Conservation (phyloP, 1,139 yeast species). For the Lodderomyces metapsilosis region DNA sequence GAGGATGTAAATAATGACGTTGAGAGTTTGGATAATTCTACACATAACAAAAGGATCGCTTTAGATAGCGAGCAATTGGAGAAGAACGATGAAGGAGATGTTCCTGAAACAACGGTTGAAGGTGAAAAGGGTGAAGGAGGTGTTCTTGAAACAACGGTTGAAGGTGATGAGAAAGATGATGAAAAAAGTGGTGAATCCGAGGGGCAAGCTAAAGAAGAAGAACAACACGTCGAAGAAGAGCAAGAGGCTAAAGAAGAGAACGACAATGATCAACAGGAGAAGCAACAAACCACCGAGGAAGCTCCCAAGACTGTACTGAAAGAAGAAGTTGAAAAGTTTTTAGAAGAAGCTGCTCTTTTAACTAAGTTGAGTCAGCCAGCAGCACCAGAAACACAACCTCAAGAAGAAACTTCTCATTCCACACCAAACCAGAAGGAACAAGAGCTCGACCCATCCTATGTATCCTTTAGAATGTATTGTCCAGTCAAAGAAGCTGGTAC, state of each 20-base stretch:
- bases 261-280: not conserved
- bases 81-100: conserved; percentile 21
- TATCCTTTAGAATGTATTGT: conserved; percentile 71
- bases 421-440: conserved; percentile 31
- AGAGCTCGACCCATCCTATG: conserved; percentile 53
- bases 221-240: not conserved
- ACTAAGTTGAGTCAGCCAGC: not conserved
- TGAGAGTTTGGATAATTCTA: not conserved
- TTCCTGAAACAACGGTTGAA: not conserved
- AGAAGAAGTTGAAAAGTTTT: conserved; percentile 3
- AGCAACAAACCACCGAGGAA: no score
- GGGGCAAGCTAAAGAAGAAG: no score
- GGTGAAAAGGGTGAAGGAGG: not conserved
- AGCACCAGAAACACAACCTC: conserved; percentile 2
- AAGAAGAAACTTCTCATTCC: conserved; percentile 12
- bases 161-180: not conserved
- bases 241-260: conserved; percentile 1
- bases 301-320: conserved; percentile 1
- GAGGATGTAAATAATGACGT: conserved; percentile 45
- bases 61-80: conserved; percentile 56
- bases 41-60: conserved; percentile 64
- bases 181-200: not conserved
- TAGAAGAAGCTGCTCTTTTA: conserved; percentile 5
- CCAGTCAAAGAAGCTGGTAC: conserved; percentile 75
- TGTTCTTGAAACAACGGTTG: no score